Evolutionary conservation across 495 filamentous ascomycete genomes (phyloP).

Genomic region (Xylaria grammica): DNA sequence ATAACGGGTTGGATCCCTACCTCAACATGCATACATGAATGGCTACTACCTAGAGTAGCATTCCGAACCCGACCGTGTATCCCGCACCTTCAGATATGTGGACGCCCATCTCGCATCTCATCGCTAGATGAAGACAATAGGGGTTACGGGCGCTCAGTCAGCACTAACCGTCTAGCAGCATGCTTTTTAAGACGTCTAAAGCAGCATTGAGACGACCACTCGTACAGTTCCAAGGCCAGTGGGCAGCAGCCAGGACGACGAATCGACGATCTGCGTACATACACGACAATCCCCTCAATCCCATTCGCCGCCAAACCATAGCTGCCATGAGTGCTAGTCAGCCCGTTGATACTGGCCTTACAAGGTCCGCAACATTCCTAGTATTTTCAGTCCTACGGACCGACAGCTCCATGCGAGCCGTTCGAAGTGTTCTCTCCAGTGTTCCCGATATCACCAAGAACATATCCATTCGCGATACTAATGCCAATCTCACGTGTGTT

Average conservation of each 20-base stretch:
- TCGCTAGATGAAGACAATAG: background rate
- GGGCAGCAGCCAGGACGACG: background rate
- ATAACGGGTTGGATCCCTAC: background rate
- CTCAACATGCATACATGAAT: background rate
- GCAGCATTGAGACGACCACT: background rate
- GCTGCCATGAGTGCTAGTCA: constrained; percentile 37
- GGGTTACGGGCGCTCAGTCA: background rate
- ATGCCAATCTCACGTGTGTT: constrained; percentile 56
- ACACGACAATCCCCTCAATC: background rate
- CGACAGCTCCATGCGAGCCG: constrained; percentile 37
- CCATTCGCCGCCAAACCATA: constrained; percentile 9
- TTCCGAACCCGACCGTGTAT: constrained; percentile 12
- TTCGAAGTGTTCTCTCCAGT: constrained; percentile 51
- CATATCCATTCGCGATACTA: constrained; percentile 57
- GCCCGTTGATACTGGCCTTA: constrained; percentile 53
- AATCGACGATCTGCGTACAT: background rate
- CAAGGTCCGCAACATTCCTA: constrained; percentile 56
- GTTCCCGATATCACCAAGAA: constrained; percentile 58
- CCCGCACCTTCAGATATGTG: background rate
- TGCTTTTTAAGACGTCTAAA: constrained; percentile 9
- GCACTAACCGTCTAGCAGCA: background rate
- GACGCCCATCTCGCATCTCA: background rate
- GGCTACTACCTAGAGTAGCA: background rate
- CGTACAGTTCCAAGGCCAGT: background rate
- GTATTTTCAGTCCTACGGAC: constrained; percentile 45